Evolutionary conservation across 2,329 filamentous ascomycete species (phyloP).

Genomic region (Chalara sp.): DNA sequence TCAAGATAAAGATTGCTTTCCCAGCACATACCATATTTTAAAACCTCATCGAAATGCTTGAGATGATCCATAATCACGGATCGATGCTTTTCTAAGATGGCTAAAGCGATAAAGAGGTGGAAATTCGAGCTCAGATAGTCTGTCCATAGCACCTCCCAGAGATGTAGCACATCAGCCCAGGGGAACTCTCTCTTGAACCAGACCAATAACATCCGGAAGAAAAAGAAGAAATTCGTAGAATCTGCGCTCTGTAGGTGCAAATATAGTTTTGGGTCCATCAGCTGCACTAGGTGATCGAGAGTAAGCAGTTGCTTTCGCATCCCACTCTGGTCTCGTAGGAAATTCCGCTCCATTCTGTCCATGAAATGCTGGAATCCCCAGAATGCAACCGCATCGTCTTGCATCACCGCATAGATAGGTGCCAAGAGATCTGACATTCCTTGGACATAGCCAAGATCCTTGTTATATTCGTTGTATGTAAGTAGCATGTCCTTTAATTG

Average conservation of each 20-base stretch:
- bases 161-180: constrained; percentile 76
- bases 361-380: constrained; percentile 97
- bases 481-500: constrained; percentile 99
- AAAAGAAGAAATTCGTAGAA: constrained; percentile 99
- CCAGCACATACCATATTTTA: constrained; percentile 75
- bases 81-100: constrained; percentile 92
- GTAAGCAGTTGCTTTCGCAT: constrained; percentile 90
- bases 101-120: constrained; percentile 88
- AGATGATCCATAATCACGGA: constrained; percentile 94
- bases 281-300: constrained; percentile 88
- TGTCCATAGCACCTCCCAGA: constrained; percentile 95
- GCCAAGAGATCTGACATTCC: constrained; percentile 97
- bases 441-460: constrained; percentile 91
- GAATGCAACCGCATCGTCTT: constrained; percentile 94
- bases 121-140: constrained; percentile 85
- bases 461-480: constrained; percentile 98
- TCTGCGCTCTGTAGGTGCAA: constrained; percentile 83
- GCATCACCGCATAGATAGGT: constrained; percentile 92
- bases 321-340: constrained; percentile 88
- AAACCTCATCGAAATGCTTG: constrained; percentile 89
- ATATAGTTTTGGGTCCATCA: constrained; percentile 94
- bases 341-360: constrained; percentile 97
- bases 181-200: constrained; percentile 98
- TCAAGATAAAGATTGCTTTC: background rate
- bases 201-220: constrained; percentile 97